Percentiles rank a stretch among this genome's conserved stretches.
phyloP scores from a whole-genome alignment of 768 basidiomycete species.

The Termitomyces heimii region DNA sequence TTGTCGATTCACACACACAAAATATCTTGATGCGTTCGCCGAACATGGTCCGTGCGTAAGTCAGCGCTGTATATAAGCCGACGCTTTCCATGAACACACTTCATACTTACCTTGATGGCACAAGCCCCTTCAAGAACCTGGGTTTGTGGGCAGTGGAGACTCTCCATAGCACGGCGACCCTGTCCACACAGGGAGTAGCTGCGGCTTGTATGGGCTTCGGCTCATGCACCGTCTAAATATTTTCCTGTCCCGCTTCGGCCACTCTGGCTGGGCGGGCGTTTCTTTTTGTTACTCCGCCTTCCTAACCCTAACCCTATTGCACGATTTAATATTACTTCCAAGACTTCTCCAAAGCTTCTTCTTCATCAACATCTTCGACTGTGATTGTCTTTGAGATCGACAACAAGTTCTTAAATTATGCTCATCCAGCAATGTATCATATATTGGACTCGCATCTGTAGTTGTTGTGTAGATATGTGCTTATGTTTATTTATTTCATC shows the following conservation, averaged over 20 bases:
- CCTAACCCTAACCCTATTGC: slow-evolving; percentile 43
- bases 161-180: slow-evolving; percentile 69
- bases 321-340: neutral
- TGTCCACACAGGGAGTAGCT: slow-evolving; percentile 55
- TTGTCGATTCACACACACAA: no score
- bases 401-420: no score
- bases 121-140: slow-evolving; percentile 45
- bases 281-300: slow-evolving; percentile 21
- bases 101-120: slow-evolving; percentile 69
- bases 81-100: neutral
- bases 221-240: slow-evolving; percentile 62
- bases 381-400: no score
- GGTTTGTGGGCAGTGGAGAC: slow-evolving; percentile 50
- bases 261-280: slow-evolving; percentile 38
- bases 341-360: no score
- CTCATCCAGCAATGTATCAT: no score
- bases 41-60: slow-evolving; percentile 32
- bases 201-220: slow-evolving; percentile 53
- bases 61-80: slow-evolving; percentile 24
- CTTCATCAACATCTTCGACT: neutral
- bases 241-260: slow-evolving; percentile 53
- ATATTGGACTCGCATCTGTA: neutral
- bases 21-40: neutral
- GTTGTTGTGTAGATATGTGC: no score
- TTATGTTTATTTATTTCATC: neutral